Evolutionary conservation across 345 rosid genomes (phyloP).

Genomic region (Lenwebbia sp.): DNA sequence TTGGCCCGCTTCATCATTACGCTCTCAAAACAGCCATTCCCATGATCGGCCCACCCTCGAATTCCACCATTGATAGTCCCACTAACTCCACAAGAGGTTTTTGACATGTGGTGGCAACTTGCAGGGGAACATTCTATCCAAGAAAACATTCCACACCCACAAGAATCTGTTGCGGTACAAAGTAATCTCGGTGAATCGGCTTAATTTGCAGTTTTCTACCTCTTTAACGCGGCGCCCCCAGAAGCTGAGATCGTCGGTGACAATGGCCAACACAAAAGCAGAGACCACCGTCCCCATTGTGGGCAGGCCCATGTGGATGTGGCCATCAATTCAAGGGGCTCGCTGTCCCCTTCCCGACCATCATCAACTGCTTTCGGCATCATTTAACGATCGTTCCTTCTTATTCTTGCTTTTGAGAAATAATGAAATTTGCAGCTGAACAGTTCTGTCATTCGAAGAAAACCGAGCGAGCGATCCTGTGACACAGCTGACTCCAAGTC

Average conservation of each 20-base stretch:
- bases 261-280: not conserved
- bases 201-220: not conserved
- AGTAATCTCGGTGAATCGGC: not conserved
- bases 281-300: not conserved
- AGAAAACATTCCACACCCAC: not conserved
- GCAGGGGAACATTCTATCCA: not conserved
- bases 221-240: not conserved
- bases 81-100: not conserved
- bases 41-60: not conserved
- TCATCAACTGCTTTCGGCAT: too few species aligned
- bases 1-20: not conserved
- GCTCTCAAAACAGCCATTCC: not conserved
- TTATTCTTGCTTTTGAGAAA: not conserved
- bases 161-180: rapidly evolving
- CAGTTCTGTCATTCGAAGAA: not conserved
- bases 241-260: not conserved
- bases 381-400: not conserved
- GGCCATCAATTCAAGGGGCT: not conserved
- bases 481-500: not conserved
- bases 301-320: not conserved
- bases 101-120: not conserved
- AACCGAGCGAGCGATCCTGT: not conserved
- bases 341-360: not conserved
- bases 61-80: too few species aligned
- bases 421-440: not conserved